Conservation (phyloP, 768 basidiomycete species). For the Termitomyces sp. region DNA sequence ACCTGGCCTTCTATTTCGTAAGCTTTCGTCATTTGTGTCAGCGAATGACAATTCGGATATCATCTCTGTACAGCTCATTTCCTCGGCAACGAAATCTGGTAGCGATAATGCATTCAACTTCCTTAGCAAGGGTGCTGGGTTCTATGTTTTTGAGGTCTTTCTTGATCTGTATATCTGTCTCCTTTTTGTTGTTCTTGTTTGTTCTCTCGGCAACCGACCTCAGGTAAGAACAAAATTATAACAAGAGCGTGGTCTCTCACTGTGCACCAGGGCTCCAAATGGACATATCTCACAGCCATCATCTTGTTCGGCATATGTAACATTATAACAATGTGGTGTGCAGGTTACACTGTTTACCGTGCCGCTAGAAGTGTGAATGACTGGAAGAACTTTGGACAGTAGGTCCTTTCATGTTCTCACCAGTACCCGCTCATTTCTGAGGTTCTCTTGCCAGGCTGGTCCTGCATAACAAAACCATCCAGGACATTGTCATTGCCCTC, state of each 20-base stretch:
- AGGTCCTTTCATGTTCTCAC: conserved; percentile 23
- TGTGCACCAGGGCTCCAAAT: conserved; percentile 67
- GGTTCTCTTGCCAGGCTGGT: conserved; percentile 44
- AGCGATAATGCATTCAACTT: conserved; percentile 77
- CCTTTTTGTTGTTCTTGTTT: conserved; percentile 78
- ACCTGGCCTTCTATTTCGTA: conserved; percentile 92
- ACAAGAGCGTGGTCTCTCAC: background rate
- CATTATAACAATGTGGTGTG: conserved; percentile 82
- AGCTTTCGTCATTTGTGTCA: conserved; percentile 25
- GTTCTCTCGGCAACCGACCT: conserved; percentile 90
- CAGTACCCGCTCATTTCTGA: background rate
- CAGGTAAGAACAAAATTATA: conserved; percentile 32
- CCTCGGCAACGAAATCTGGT: conserved; percentile 64
- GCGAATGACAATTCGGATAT: background rate
- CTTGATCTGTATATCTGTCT: conserved; percentile 79
- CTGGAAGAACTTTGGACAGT: conserved; percentile 76
- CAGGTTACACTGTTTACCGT: conserved; percentile 86
- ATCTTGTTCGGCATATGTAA: conserved; percentile 78
- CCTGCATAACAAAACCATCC: conserved; percentile 62
- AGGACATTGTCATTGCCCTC: conserved; percentile 82
- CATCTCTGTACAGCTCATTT: conserved; percentile 57
- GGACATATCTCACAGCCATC: conserved; percentile 76
- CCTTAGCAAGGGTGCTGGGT: conserved; percentile 67
- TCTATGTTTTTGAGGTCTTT: conserved; percentile 75
- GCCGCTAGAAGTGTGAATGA: conserved; percentile 69